A percentile compares a stretch with the other conserved stretches of the same genome.
Conservation (phyloP, 2,329 filamentous ascomycete genomes). For the Trichoderma aggressivum region DNA sequence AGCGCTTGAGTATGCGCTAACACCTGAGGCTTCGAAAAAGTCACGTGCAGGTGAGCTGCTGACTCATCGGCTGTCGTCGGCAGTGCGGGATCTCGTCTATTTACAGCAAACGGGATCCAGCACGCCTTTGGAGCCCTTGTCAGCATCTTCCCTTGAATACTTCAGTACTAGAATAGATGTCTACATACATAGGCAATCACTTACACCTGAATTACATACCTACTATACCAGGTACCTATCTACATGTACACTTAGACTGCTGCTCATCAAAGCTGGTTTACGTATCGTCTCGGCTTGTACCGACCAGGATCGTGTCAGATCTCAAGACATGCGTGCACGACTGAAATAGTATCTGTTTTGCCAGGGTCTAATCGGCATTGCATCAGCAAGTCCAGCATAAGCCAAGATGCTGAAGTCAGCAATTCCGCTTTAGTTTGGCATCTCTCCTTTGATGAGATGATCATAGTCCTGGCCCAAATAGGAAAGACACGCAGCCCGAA, state of each 20-base stretch:
- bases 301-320: background rate
- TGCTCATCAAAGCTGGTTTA: background rate
- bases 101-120: too few species aligned
- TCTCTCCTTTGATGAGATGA: conserved; percentile 4
- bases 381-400: background rate
- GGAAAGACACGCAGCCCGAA: background rate
- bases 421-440: background rate
- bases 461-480: background rate
- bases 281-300: background rate
- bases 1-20: conserved; percentile 26
- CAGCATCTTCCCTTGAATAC: background rate
- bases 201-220: background rate
- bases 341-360: background rate
- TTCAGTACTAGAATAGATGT: too few species aligned
- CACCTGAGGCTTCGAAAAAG: conserved; percentile 31
- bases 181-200: background rate
- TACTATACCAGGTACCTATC: too few species aligned
- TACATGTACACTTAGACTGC: too few species aligned
- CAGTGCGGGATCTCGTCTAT: background rate
- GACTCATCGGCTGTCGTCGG: conserved; percentile 1
- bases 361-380: background rate
- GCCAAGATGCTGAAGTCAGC: background rate
- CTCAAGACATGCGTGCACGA: background rate
- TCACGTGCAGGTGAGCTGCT: background rate
- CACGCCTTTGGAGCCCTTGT: too few species aligned